Evolutionary conservation across 805 yeast species (phyloP).

Genomic region (Maudiozyma serrabonitensis): DNA sequence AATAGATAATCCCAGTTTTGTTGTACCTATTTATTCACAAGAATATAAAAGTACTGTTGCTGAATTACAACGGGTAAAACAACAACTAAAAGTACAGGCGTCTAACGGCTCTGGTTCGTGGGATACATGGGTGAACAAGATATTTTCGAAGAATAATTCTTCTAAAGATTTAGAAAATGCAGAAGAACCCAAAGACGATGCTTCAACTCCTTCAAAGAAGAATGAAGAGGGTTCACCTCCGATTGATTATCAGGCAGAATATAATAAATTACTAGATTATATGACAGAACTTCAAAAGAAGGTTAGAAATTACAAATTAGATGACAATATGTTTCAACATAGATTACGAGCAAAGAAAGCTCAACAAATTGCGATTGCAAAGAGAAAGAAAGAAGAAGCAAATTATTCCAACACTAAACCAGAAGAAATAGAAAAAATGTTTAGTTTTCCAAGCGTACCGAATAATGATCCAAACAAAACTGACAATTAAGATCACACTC

Average conservation of each 20-base stretch:
- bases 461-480: slow-evolving; percentile 1
- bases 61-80: slow-evolving; percentile 12
- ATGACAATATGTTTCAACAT: slow-evolving; percentile 16
- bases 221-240: not conserved
- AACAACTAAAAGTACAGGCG: slow-evolving; percentile 7
- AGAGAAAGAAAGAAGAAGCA: slow-evolving; percentile 16
- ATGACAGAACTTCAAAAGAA: slow-evolving; percentile 13
- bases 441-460: slow-evolving; percentile 23
- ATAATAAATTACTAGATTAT: slow-evolving; percentile 12
- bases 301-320: slow-evolving; percentile 15
- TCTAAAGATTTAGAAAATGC: not conserved
- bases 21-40: slow-evolving; percentile 16
- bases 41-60: slow-evolving; percentile 15
- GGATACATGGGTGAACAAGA: slow-evolving; percentile 27
- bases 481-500: not conserved
- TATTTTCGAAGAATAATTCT: slow-evolving; percentile 13
- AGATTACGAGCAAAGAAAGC: slow-evolving; percentile 14
- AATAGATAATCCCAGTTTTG: slow-evolving; percentile 27
- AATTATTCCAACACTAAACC: slow-evolving; percentile 25
- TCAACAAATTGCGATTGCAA: slow-evolving; percentile 3
- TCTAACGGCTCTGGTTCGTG: slow-evolving; percentile 14
- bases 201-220: not conserved
- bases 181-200: not conserved
- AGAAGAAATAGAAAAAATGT: slow-evolving; percentile 14
- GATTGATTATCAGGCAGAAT: slow-evolving; percentile 8